Conservation (phyloP, 192 early-diverging fungal species). For the Linderina pennispora region DNA sequence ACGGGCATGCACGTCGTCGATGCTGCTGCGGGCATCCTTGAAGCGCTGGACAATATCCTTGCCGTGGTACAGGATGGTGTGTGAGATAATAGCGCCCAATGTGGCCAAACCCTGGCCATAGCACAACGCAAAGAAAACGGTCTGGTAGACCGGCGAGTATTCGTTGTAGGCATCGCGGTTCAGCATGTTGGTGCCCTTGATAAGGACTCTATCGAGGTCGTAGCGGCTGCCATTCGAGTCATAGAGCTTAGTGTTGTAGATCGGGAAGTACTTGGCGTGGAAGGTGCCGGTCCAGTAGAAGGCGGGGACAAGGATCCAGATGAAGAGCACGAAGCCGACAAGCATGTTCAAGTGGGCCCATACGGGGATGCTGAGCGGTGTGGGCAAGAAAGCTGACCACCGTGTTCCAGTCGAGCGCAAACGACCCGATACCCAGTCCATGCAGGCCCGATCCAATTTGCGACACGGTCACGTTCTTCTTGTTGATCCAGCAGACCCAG, state of each 20-base stretch:
- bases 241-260: slow-evolving; percentile 51
- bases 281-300: slow-evolving; percentile 51
- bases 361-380: slow-evolving; percentile 54
- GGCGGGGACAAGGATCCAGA: slow-evolving; percentile 26
- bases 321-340: slow-evolving; percentile 48
- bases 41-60: slow-evolving; percentile 49
- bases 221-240: slow-evolving; percentile 41
- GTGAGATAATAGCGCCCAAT: slow-evolving; percentile 51
- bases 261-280: slow-evolving; percentile 42
- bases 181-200: slow-evolving; percentile 13
- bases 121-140: slow-evolving; percentile 50
- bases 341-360: slow-evolving; percentile 54
- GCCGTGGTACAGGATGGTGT: slow-evolving; percentile 50
- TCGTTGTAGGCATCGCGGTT: slow-evolving; percentile 43
- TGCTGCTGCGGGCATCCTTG: slow-evolving; percentile 36
- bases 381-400: slow-evolving; percentile 34
- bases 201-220: slow-evolving; percentile 43
- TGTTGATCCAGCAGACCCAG: slow-evolving; percentile 53
- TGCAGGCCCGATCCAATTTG: slow-evolving; percentile 41
- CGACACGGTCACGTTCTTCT: slow-evolving; percentile 14
- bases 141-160: slow-evolving; percentile 52
- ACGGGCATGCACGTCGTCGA: slow-evolving; percentile 56
- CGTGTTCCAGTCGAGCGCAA: slow-evolving; percentile 45
- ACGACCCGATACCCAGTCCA: slow-evolving; percentile 48
- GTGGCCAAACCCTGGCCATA: slow-evolving; percentile 53